phyloP scores from a whole-genome alignment of 352 stramenopile species.

The Phytophthora aleatoria region DNA sequence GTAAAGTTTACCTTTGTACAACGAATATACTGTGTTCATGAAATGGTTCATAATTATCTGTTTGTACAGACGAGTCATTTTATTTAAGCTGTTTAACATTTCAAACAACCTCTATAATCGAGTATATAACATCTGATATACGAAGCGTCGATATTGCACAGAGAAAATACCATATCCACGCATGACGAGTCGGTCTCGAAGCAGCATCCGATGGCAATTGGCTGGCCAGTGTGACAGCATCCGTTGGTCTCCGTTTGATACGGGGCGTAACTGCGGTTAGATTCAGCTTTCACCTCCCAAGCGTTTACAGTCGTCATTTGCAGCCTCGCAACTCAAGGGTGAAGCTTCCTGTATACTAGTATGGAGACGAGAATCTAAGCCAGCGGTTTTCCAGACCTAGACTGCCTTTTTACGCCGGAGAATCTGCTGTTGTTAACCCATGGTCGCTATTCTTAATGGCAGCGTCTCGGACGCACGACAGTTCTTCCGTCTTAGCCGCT shows the following conservation, averaged over 20 bases:
- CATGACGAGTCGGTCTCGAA: conserved; percentile 1
- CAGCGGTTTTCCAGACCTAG: too few relatives aligned
- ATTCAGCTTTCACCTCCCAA: background rate
- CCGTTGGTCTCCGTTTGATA: background rate
- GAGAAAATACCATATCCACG: conserved; percentile 15
- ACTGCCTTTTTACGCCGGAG: background rate
- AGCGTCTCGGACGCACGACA: too few relatives aligned
- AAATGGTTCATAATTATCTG: conserved; percentile 2
- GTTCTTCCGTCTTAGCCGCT: too few relatives aligned
- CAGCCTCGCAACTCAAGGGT: too few relatives aligned
- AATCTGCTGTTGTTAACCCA: background rate
- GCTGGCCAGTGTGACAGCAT: background rate
- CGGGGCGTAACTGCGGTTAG: background rate
- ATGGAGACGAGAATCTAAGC: background rate
- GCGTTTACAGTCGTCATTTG: too few relatives aligned
- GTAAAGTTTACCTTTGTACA: background rate
- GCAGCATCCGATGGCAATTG: conserved; percentile 10
- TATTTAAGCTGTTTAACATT: background rate
- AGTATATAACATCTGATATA: conserved; percentile 35
- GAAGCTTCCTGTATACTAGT: too few relatives aligned
- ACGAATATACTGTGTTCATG: background rate
- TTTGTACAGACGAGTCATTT: background rate
- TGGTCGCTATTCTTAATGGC: background rate
- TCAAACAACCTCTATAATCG: background rate
- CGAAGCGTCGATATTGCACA: conserved; percentile 4